phyloP scores from a whole-genome alignment of 2,329 filamentous ascomycete species.

The Capronia epimyces region DNA sequence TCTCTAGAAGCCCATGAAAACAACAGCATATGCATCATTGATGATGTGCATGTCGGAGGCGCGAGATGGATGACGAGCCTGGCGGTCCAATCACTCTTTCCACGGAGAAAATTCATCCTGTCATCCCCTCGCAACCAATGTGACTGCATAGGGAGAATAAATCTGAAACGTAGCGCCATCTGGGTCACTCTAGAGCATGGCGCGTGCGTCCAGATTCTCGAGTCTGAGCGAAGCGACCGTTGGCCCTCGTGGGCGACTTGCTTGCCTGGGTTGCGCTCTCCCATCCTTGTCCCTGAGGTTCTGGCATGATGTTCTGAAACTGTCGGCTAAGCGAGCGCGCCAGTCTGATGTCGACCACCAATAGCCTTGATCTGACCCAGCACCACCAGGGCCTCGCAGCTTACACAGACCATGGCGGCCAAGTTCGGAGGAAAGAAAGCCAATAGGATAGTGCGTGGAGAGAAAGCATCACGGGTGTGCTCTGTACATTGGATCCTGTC shows the following conservation, averaged over 20 bases:
- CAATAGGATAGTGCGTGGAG: too few species aligned
- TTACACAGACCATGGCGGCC: too few species aligned
- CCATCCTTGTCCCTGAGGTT: not conserved
- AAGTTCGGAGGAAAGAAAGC: too few species aligned
- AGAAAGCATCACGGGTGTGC: too few species aligned
- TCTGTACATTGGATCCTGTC: too few species aligned
- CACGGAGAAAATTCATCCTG: constrained; percentile 17
- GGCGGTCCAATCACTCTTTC: constrained; percentile 15
- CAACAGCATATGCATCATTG: constrained; percentile 9
- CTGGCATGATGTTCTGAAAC: constrained; percentile 10
- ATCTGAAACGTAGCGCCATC: constrained; percentile 27
- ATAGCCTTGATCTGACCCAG: not conserved
- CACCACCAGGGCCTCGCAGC: too few species aligned
- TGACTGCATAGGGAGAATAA: constrained; percentile 16
- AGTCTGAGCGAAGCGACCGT: not conserved
- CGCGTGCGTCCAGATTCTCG: constrained; percentile 22
- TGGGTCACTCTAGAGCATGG: constrained; percentile 10
- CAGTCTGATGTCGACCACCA: constrained; percentile 13
- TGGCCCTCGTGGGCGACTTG: not conserved
- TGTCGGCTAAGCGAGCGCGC: constrained; percentile 14
- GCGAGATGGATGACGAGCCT: not conserved
- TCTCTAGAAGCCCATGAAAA: constrained; percentile 24
- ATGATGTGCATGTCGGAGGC: constrained; percentile 19
- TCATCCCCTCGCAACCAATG: constrained; percentile 15
- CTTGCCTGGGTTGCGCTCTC: not conserved